Evolutionary conservation across 176 grass and related monocot species (phyloP).

Genomic region (bread wheat (Triticum aestivum)): IWGSC_CS_RefSeq_v2.1 NC_057797.1:611272298-611272797

Average conservation of each 20-base stretch:
- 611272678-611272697: constrained; percentile 10
- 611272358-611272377: constrained; percentile 50
- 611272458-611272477: constrained; percentile 49
- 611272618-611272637: neutral
- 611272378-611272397: constrained; percentile 57
- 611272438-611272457: constrained; percentile 82
- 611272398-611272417: constrained; percentile 93
- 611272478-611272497: constrained; percentile 36
- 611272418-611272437: constrained; percentile 58
- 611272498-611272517: constrained; percentile 6
- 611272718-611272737: neutral
- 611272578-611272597: neutral
- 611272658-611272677: neutral
- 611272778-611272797: neutral
- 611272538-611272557: neutral
- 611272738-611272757: neutral
- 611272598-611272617: neutral
- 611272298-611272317: constrained; percentile 59
- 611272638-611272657: neutral
- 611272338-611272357: constrained; percentile 22
- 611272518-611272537: neutral
- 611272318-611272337: constrained; percentile 57
- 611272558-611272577: neutral
- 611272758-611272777: neutral
- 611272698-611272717: neutral